Base-by-base conservation (phyloP, 805 yeast genomes). In the Kodamaea fukazawae region DNA sequence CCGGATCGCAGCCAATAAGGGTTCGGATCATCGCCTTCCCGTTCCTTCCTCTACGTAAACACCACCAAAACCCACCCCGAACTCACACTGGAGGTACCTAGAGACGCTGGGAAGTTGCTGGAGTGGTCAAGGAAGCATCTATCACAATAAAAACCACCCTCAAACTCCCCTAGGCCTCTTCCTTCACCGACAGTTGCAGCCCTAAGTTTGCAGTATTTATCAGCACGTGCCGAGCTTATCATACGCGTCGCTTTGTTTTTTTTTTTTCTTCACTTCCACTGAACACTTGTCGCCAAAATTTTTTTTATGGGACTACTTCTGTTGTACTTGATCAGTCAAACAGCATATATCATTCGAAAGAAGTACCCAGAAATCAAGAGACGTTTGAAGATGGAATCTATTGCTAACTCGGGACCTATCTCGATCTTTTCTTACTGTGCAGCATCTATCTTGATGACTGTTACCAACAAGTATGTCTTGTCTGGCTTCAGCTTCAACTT, bases 361-460 rank as follows among this genome's bases (percentile, higher is more conserved):
- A 63, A 58, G 54, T 35, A 43, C 39, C 32, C 29, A 23, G 16
- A 15, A 22, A 38, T 33, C 38, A 16, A 29, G 23, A 18, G 40
- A 14, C 29, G 36, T 3, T 16, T 20, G 36, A 46, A 25, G 25
- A 66, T 67, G 71, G 71, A 67, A 35, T 59, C 71, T 20, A 45
- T 69, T 29, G 75, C 73, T 45, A 78, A 77, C 58, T 73, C 79
- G 10, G 82, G 79, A 7, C 82, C 83, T 8, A 57, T 85, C 43
- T 84, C 95, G 36, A 86, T 86, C 53, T 58, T 82, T 43, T 76
- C 85, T 27, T 93, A 93, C 79, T 93, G 99, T 75, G 73, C 76
- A 40, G 86, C 99, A 15, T 93, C 99, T 16, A 93, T 93, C 51
- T 70, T 93, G 61, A 93, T 93, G 99, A 93, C 99, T 22, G 89